Evolutionary conservation across 345 rosid genomes (phyloP).

Genomic region (Linum usitatissimum): DNA sequence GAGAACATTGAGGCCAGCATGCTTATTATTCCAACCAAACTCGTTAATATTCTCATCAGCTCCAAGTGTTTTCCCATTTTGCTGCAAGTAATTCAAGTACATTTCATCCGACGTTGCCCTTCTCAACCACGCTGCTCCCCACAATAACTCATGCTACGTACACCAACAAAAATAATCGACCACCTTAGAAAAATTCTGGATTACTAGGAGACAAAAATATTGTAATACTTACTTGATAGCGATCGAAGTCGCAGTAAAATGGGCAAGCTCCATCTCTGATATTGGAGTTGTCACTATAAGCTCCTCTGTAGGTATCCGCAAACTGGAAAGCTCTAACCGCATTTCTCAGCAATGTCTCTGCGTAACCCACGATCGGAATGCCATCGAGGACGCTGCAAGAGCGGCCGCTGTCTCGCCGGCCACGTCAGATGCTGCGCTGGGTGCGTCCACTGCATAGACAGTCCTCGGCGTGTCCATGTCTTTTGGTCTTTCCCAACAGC

Average conservation of each 20-base stretch:
- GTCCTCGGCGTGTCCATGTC: slow-evolving; percentile 5
- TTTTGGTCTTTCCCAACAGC: slow-evolving; percentile 2
- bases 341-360: slow-evolving; percentile 3
- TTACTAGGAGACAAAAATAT: background rate
- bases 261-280: slow-evolving; percentile 14
- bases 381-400: background rate
- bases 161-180: background rate
- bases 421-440: slow-evolving; percentile 2
- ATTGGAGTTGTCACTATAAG: slow-evolving; percentile 7
- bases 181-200: background rate
- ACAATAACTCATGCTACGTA: slow-evolving; percentile 21
- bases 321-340: slow-evolving; percentile 8
- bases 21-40: slow-evolving; percentile 21
- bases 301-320: slow-evolving; percentile 15
- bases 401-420: slow-evolving; percentile 5
- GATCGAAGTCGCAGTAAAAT: slow-evolving; percentile 17
- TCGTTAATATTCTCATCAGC: slow-evolving; percentile 1
- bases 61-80: background rate
- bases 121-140: slow-evolving; percentile 24
- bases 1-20: slow-evolving; percentile 17
- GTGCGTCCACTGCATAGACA: slow-evolving; percentile 3
- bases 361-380: slow-evolving; percentile 1
- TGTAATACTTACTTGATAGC: slow-evolving; percentile 11
- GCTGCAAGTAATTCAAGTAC: slow-evolving; percentile 2
- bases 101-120: slow-evolving; percentile 14